A percentile compares a stretch with the other conserved stretches of the same genome.
phyloP scores from a whole-genome alignment of 495 filamentous ascomycete genomes.

The Massariosphaeria phaeospora region DNA sequence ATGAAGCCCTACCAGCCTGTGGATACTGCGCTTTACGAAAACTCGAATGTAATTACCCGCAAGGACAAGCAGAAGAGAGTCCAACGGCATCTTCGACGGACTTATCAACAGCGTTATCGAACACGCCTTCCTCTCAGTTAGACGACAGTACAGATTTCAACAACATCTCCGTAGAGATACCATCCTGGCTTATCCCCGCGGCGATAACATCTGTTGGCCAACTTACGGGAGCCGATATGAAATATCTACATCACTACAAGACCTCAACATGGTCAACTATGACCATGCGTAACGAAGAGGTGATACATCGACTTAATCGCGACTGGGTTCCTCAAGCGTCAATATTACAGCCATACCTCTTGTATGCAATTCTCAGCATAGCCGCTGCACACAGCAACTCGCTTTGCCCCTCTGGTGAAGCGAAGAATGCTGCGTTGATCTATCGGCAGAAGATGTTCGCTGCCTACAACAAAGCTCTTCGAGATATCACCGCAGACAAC shows the following conservation, averaged over 20 bases:
- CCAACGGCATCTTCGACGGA: too few relatives aligned
- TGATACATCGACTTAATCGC: slow-evolving; percentile 12
- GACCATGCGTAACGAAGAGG: slow-evolving; percentile 5
- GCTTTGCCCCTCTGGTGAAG: neutral
- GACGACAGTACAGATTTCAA: slow-evolving; percentile 16
- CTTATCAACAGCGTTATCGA: too few relatives aligned
- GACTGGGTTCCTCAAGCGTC: slow-evolving; percentile 8
- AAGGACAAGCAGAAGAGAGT: neutral
- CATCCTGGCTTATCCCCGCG: slow-evolving; percentile 8
- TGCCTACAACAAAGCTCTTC: slow-evolving; percentile 14
- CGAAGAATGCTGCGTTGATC: neutral
- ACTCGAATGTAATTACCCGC: slow-evolving; percentile 11
- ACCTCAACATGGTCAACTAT: slow-evolving; percentile 1
- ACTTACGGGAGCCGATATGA: neutral
- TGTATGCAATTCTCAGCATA: slow-evolving; percentile 13
- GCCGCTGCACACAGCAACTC: slow-evolving; percentile 7
- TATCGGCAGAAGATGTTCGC: slow-evolving; percentile 16
- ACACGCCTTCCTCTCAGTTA: neutral
- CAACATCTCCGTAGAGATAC: neutral
- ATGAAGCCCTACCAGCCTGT: slow-evolving; percentile 14
- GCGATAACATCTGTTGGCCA: neutral
- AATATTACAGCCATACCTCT: slow-evolving; percentile 7
- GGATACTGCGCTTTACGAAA: slow-evolving; percentile 17
- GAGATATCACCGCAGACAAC: slow-evolving; percentile 17
- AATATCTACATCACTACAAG: slow-evolving; percentile 10